Percentiles rank a stretch among this genome's conserved stretches.
Conservation (phyloP, 495 filamentous ascomycete genomes). For the Penicillium malachiteum region DNA sequence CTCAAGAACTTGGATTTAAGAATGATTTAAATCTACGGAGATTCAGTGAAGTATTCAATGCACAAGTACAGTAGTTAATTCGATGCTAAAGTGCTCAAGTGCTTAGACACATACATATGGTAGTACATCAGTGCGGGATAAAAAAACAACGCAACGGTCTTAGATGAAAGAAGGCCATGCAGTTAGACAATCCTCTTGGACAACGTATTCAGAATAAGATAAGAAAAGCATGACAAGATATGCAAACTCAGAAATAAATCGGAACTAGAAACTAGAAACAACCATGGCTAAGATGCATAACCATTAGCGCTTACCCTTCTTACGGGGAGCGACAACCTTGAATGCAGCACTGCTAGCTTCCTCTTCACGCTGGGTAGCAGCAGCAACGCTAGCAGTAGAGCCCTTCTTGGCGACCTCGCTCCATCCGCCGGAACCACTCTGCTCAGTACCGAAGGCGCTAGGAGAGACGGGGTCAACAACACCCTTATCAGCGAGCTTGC, state of each 20-base stretch:
- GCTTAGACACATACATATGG: no score
- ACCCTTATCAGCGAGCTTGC: slow-evolving; percentile 88
- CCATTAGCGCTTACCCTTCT: slow-evolving; percentile 78
- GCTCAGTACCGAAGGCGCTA: slow-evolving; percentile 41
- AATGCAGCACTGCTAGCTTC: slow-evolving; percentile 63
- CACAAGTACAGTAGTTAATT: no score
- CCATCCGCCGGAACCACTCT: slow-evolving; percentile 71
- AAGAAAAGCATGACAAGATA: background rate
- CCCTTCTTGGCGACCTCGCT: slow-evolving; percentile 97
- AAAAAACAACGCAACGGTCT: no score
- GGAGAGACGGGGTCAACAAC: slow-evolving; percentile 58
- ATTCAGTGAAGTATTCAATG: no score
- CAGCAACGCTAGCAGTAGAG: slow-evolving; percentile 22
- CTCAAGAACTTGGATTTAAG: no score
- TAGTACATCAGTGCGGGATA: no score
- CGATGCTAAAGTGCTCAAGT: no score
- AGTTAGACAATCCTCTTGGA: no score
- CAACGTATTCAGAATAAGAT: background rate
- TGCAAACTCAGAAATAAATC: background rate
- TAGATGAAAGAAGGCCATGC: no score
- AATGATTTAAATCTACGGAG: no score
- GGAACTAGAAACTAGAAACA: background rate
- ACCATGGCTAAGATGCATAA: slow-evolving; percentile 7
- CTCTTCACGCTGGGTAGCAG: slow-evolving; percentile 49
- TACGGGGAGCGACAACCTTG: slow-evolving; percentile 87